Conservation (phyloP, 225 moss, liverwort and hornwort genomes). For the Pseudoscleropodium purum region DNA sequence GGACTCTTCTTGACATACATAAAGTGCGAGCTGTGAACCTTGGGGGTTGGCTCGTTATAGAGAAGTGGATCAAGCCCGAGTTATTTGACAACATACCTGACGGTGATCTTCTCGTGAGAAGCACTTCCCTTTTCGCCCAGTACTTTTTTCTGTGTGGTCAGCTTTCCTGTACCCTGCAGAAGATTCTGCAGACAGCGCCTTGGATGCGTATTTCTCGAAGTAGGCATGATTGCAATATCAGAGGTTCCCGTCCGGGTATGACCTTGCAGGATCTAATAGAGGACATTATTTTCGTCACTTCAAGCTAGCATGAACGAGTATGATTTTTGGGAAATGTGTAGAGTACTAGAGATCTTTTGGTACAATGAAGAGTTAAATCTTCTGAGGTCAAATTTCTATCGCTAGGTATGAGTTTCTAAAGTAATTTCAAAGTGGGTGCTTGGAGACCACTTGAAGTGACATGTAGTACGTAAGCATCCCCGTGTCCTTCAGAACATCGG, state of each 20-base stretch:
- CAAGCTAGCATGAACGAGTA: background rate
- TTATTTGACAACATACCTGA: constrained; percentile 36
- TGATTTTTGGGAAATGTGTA: no score
- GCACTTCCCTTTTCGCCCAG: background rate
- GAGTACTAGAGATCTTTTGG: background rate
- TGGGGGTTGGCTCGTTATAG: constrained; percentile 40
- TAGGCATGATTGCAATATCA: background rate
- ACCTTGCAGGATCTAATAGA: background rate
- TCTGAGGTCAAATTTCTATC: background rate
- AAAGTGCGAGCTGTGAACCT: constrained; percentile 43
- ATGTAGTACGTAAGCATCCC: background rate
- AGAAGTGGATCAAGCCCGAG: constrained; percentile 49
- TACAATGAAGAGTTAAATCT: background rate
- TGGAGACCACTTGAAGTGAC: background rate
- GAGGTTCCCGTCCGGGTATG: background rate
- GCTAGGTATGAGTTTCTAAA: background rate
- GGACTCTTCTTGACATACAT: background rate
- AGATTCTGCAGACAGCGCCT: background rate
- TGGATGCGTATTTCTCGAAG: background rate
- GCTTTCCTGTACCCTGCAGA: background rate
- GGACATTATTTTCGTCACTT: background rate
- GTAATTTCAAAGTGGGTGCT: background rate
- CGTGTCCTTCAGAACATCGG: background rate
- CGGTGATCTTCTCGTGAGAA: constrained; percentile 40
- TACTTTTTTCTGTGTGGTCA: background rate